Conservation (phyloP, 176 grass and related monocot genomes). For the Lolium perenne region DNA sequence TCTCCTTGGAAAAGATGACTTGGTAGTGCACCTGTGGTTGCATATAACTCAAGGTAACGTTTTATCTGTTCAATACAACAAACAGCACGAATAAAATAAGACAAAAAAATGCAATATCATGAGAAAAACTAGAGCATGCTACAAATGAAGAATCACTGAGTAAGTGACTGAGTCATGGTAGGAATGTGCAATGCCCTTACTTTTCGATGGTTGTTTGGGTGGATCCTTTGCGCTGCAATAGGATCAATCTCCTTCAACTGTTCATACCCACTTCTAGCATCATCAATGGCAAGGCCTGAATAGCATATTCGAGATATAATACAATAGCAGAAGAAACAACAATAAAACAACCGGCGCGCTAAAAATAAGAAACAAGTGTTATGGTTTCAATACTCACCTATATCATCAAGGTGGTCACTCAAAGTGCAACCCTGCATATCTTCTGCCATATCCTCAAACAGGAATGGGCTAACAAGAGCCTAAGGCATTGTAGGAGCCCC, state of each 20-base stretch:
- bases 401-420: slow-evolving; percentile 36
- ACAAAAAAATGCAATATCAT: not conserved
- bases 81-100: slow-evolving; percentile 17
- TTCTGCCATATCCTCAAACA: slow-evolving; percentile 77
- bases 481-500: slow-evolving; percentile 32
- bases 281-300: slow-evolving; percentile 54
- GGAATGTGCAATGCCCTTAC: slow-evolving; percentile 39
- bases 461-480: slow-evolving; percentile 82
- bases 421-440: slow-evolving; percentile 42
- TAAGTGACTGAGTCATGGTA: not conserved
- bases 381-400: slow-evolving; percentile 28
- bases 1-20: slow-evolving; percentile 85
- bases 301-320: not conserved
- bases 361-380: slow-evolving; percentile 27
- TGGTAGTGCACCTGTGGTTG: slow-evolving; percentile 66
- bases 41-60: slow-evolving; percentile 78
- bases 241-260: slow-evolving; percentile 73
- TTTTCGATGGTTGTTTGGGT: slow-evolving; percentile 91
- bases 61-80: slow-evolving; percentile 65
- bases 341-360: not conserved
- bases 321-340: not conserved
- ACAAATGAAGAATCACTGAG: slow-evolving; percentile 36
- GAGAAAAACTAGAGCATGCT: not conserved
- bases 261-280: slow-evolving; percentile 55
- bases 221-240: slow-evolving; percentile 74